phyloP scores from a whole-genome alignment of 139 green algal species.

The Axilococcus clingmanii region DNA sequence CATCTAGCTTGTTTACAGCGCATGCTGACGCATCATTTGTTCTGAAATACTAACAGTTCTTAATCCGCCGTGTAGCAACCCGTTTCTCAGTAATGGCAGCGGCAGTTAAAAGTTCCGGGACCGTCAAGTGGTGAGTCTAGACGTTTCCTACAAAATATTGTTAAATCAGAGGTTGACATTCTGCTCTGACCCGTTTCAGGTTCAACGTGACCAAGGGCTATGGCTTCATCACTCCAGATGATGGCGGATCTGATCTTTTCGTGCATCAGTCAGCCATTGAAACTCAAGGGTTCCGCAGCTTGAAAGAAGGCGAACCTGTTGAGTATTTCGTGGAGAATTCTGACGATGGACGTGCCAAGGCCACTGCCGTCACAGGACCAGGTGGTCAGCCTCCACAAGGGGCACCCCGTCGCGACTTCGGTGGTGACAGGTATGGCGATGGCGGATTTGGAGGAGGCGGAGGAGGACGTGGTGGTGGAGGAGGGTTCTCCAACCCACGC shows the following conservation, averaged over 20 bases:
- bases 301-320: conserved; percentile 59
- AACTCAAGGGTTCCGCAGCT: conserved; percentile 64
- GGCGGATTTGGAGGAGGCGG: conserved; percentile 8
- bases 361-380: conserved; percentile 34
- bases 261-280: conserved; percentile 67
- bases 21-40: too few relatives aligned
- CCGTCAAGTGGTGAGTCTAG: conserved; percentile 50
- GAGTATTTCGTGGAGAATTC: conserved; percentile 58
- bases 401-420: conserved; percentile 22
- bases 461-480: conserved; percentile 6
- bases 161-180: not conserved
- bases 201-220: conserved; percentile 80
- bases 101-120: conserved; percentile 25
- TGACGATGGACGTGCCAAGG: conserved; percentile 48
- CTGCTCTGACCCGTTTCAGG: too few relatives aligned
- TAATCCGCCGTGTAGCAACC: not conserved
- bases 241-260: conserved; percentile 58
- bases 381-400: conserved; percentile 28
- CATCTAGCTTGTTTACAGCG: too few relatives aligned
- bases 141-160: not conserved
- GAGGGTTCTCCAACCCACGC: not conserved
- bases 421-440: conserved; percentile 12
- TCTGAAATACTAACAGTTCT: not conserved
- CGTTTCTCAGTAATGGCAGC: conserved; percentile 22
- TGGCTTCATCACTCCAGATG: conserved; percentile 67